phyloP scores from a whole-genome alignment of 352 stramenopile genomes.

The Phytophthora fragariaefolia region DNA sequence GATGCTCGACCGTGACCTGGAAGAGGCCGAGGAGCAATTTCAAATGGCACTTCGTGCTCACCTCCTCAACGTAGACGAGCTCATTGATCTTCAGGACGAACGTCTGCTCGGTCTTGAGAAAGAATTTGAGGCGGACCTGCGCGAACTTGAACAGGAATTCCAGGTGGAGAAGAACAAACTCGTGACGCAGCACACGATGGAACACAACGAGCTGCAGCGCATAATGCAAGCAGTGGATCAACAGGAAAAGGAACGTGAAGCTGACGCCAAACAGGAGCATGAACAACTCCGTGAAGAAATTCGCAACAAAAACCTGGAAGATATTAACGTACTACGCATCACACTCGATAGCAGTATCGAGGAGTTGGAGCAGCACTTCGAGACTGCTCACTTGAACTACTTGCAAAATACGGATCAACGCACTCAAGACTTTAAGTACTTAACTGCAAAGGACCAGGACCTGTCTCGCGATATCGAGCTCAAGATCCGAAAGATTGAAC shows the following conservation, averaged over 20 bases:
- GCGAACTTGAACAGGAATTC: slow-evolving; percentile 87
- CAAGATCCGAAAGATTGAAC: slow-evolving; percentile 95
- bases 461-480: slow-evolving; percentile 93
- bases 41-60: slow-evolving; percentile 91
- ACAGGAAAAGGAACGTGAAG: slow-evolving; percentile 82
- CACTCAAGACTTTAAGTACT: slow-evolving; percentile 95
- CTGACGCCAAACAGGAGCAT: slow-evolving; percentile 77
- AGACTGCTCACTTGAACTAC: slow-evolving; percentile 92
- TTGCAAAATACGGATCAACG: slow-evolving; percentile 94
- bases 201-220: slow-evolving; percentile 81
- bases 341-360: slow-evolving; percentile 94
- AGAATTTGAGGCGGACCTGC: slow-evolving; percentile 91
- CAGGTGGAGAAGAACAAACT: slow-evolving; percentile 87
- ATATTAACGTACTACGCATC: slow-evolving; percentile 94
- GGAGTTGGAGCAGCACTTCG: slow-evolving; percentile 95
- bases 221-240: slow-evolving; percentile 90
- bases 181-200: slow-evolving; percentile 61
- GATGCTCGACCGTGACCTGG: slow-evolving; percentile 94
- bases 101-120: slow-evolving; percentile 90
- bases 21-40: slow-evolving; percentile 95
- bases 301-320: slow-evolving; percentile 94
- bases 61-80: slow-evolving; percentile 90
- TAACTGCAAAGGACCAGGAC: slow-evolving; percentile 93
- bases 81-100: slow-evolving; percentile 93
- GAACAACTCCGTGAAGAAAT: slow-evolving; percentile 94